phyloP scores from a whole-genome alignment of 495 filamentous ascomycete species.

The Xylaria nigripes region DNA sequence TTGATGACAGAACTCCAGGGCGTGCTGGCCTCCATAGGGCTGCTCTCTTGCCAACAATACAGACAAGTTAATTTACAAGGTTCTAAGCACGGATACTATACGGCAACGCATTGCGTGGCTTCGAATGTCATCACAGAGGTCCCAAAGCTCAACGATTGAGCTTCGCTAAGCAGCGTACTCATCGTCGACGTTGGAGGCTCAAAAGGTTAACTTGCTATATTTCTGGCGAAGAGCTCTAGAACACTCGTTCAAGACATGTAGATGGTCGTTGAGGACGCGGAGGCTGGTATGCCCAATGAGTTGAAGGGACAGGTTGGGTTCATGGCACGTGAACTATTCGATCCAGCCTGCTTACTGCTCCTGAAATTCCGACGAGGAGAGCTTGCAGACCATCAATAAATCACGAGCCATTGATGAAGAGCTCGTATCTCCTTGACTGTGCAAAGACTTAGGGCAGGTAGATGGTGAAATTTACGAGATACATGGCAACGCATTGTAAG shows the following conservation, averaged over 20 bases:
- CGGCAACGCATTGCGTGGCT: conserved; percentile 11
- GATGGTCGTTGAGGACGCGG: conserved; percentile 6
- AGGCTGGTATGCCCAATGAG: conserved; percentile 3
- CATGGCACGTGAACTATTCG: conserved; percentile 39
- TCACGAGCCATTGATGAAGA: too few relatives aligned
- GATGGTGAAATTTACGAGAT: too few relatives aligned
- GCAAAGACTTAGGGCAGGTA: too few relatives aligned
- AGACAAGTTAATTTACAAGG: conserved; percentile 25
- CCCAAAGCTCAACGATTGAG: conserved; percentile 17
- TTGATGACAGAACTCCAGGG: too few relatives aligned
- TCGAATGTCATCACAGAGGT: conserved; percentile 1
- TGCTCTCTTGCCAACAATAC: conserved; percentile 25
- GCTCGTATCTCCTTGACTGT: too few relatives aligned
- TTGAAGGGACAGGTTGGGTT: conserved; percentile 24
- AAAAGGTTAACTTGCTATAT: conserved; percentile 7
- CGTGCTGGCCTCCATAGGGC: conserved; percentile 17
- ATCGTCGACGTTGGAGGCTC: conserved; percentile 12
- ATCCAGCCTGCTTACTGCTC: too few relatives aligned
- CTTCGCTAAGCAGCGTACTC: conserved; percentile 7
- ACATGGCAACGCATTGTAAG: too few relatives aligned
- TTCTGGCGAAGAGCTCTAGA: conserved; percentile 6
- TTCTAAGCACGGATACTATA: conserved; percentile 5
- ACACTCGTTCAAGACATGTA: conserved; percentile 13
- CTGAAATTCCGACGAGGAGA: too few relatives aligned
- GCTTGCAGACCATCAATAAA: too few relatives aligned